Evolutionary conservation across 192 early-diverging fungal genomes (phyloP), one percentile per base, ranked within the genome.

Genomic region (Gamsiella multidivaricata): DNA sequence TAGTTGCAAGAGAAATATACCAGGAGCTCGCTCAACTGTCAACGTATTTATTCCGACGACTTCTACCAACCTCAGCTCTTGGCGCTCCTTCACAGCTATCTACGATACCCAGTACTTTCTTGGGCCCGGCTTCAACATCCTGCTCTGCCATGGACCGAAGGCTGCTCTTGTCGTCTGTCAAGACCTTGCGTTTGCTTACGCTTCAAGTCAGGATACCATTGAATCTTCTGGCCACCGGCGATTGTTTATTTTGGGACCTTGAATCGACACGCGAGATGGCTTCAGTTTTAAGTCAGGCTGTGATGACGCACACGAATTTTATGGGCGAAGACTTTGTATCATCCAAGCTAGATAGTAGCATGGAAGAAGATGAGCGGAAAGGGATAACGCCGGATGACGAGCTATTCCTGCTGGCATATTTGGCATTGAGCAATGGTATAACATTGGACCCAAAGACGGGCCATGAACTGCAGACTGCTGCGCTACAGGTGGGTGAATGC

Each of bases 301-400:
- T 52, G 14, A 41, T 69, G 61, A 37, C 33, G 10, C 45, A 45
- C 25, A 50, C 59, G 15, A 45, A 31, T 6, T 64, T 78, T 15
- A 78, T 78, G 74, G 74, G 74, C 5, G 14, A 33, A 12, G 72
- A 67, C 2, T 67, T 76, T 41, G 26, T 20, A 3, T 1, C 58
- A 1, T 49, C 43, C 3, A 60, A 32, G 9, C 37, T n/a, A 32
- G 20, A 28, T 17, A 29, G 52, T 10, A 22, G 33, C 17, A 37
- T 43, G 33, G 45, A 62, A 8, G 49, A 36, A 0, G 54, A 69
- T 32, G 49, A 52, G 23, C 52, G 74, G 1, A 39, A 63, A 32
- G 66, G 66, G 3, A 56, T 78, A 8, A 69, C 74, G 22, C 74
- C 74, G 1, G 61, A 55, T 18, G 74, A 78, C 37, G 74, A 78